Evolutionary conservation across 2,329 filamentous ascomycete species (phyloP).

Genomic region (Diaporthe sp.): DNA sequence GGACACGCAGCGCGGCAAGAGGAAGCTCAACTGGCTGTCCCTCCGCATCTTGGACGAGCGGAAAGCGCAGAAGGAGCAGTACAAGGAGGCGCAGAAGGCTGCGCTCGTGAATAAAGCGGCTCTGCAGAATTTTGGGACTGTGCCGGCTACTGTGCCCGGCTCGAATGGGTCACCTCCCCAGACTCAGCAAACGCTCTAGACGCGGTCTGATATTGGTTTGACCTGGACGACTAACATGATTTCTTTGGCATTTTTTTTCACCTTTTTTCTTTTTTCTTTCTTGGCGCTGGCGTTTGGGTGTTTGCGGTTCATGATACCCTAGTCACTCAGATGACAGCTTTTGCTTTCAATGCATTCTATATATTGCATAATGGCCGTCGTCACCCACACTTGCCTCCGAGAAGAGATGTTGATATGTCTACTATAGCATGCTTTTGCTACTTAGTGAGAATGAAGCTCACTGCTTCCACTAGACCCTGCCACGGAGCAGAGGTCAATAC

Average conservation of each 20-base stretch:
- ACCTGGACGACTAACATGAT: too few species aligned
- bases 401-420: not conserved
- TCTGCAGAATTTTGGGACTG: conserved; percentile 12
- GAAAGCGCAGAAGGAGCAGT: conserved; percentile 47
- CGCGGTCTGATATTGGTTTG: not conserved
- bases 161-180: not conserved
- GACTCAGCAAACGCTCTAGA: not conserved
- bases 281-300: conserved; percentile 7
- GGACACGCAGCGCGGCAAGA: conserved; percentile 52
- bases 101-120: conserved; percentile 41
- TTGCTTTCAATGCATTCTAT: not conserved
- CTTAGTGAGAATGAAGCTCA: not conserved
- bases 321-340: not conserved
- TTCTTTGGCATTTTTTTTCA: not conserved
- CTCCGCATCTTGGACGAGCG: conserved; percentile 53
- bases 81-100: conserved; percentile 41
- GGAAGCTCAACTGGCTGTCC: conserved; percentile 55
- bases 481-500: not conserved
- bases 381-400: not conserved
- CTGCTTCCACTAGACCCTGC: not conserved
- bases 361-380: not conserved
- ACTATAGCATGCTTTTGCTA: too few species aligned
- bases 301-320: conserved; percentile 16
- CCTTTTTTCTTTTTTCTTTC: not conserved
- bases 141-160: not conserved